Percentiles rank a stretch among this genome's conserved stretches.
phyloP scores from a whole-genome alignment of 306 rosid genomes.

The Malus asiatica region DNA sequence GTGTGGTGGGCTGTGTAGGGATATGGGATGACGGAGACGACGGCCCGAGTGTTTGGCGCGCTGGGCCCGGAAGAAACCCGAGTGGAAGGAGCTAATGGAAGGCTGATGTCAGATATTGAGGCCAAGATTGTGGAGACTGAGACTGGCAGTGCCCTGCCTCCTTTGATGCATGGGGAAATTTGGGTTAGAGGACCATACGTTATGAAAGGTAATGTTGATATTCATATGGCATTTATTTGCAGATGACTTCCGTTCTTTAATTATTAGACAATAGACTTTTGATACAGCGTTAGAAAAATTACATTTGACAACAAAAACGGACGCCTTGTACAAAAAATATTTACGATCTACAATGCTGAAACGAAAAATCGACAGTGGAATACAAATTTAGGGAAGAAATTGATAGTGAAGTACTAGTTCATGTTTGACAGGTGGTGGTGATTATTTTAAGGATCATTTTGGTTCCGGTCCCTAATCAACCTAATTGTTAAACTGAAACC shows the following conservation, averaged over 20 bases:
- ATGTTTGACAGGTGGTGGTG: not conserved
- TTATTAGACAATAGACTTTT: too few relatives aligned
- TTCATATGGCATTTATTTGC: too few relatives aligned
- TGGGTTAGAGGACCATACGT: constrained; percentile 17
- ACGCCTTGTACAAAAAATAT: too few relatives aligned
- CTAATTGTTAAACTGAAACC: too few relatives aligned
- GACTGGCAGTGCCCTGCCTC: constrained; percentile 13
- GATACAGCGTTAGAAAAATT: too few relatives aligned
- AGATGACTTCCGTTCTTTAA: not conserved
- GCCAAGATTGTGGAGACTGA: constrained; percentile 26
- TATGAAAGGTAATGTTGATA: constrained; percentile 17
- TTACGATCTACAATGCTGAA: too few relatives aligned
- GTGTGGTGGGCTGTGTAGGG: not conserved
- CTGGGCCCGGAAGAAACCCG: constrained; percentile 17
- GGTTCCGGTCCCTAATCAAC: too few relatives aligned
- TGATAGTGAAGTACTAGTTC: not conserved
- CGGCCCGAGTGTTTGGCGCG: constrained; percentile 20
- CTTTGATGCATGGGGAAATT: constrained; percentile 19
- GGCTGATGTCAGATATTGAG: constrained; percentile 14
- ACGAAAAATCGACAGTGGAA: too few relatives aligned
- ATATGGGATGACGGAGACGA: constrained; percentile 23
- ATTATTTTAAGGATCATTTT: too few relatives aligned
- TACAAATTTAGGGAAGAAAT: not conserved
- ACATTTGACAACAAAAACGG: too few relatives aligned
- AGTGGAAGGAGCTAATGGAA: constrained; percentile 21